Conservation (phyloP, 1,284 basidiomycete species). For the Porodaedalea pini region DNA sequence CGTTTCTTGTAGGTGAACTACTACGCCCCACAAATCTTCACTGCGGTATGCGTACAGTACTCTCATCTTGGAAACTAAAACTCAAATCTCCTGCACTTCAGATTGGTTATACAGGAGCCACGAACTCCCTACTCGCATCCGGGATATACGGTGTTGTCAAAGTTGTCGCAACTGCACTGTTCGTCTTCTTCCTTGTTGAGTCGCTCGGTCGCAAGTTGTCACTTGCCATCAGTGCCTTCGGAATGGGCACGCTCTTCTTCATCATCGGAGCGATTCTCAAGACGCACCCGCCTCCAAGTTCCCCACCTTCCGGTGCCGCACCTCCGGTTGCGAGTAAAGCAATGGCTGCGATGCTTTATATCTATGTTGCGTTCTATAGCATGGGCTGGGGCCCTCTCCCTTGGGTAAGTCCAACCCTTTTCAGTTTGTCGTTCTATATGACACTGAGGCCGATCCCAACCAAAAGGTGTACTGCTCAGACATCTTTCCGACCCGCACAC, state of each 20-base stretch:
- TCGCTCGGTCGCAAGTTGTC: conserved; percentile 53
- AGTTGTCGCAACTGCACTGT: conserved; percentile 65
- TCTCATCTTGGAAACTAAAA: conserved; percentile 34
- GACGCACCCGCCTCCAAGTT: conserved; percentile 53
- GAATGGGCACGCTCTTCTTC: conserved; percentile 60
- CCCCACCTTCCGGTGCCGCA: conserved; percentile 26
- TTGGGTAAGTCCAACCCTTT: conserved; percentile 38
- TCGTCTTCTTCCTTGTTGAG: conserved; percentile 57
- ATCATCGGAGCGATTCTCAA: conserved; percentile 75
- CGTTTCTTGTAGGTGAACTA: conserved; percentile 35
- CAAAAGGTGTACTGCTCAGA: conserved; percentile 62
- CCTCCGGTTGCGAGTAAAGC: conserved; percentile 54
- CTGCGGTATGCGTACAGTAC: conserved; percentile 48
- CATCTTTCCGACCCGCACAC: conserved; percentile 79
- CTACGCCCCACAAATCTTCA: conserved; percentile 74
- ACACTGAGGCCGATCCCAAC: background rate
- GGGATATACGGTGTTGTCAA: conserved; percentile 82
- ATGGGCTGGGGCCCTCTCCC: conserved; percentile 63
- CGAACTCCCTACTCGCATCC: conserved; percentile 68
- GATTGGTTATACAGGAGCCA: conserved; percentile 64
- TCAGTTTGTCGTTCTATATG: background rate
- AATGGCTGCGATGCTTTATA: conserved; percentile 75
- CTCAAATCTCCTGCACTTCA: conserved; percentile 26
- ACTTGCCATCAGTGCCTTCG: conserved; percentile 59
- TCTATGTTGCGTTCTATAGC: conserved; percentile 74